phyloP scores from a whole-genome alignment of 2,329 filamentous ascomycete species.

The Colletotrichum magnum region DNA sequence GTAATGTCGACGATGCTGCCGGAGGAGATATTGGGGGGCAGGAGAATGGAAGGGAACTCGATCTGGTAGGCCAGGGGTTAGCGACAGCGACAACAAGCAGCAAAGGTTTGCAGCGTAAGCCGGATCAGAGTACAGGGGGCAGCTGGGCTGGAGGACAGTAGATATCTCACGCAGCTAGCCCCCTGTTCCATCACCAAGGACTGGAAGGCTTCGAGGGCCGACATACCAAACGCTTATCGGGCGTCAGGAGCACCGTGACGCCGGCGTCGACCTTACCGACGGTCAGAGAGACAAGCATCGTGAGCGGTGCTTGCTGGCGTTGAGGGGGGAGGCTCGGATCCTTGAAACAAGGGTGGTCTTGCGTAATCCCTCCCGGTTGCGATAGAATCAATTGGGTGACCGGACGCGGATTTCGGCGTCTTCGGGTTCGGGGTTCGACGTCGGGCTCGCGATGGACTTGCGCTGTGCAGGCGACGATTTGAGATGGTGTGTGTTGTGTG shows the following conservation, averaged over 20 bases:
- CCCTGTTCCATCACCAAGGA: conserved; percentile 5
- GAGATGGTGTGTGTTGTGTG: conserved; percentile 12
- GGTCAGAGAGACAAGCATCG: conserved; percentile 96
- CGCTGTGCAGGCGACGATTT: neutral
- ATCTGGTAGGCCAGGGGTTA: conserved; percentile 73
- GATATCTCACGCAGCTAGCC: conserved; percentile 2
- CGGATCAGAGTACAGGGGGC: neutral
- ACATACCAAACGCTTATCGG: conserved; percentile 94
- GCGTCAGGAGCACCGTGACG: conserved; percentile 95
- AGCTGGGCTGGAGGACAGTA: neutral
- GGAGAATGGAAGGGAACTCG: conserved; percentile 97
- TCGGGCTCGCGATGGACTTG: conserved; percentile 4
- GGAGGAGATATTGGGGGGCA: conserved; percentile 94
- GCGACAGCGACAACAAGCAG: conserved; percentile 30
- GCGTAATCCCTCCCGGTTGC: conserved; percentile 5
- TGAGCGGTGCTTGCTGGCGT: conserved; percentile 44
- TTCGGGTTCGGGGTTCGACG: neutral
- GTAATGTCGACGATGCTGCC: conserved; percentile 99
- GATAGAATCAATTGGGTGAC: conserved; percentile 16
- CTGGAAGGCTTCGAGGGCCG: conserved; percentile 11
- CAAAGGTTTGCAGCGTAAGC: neutral
- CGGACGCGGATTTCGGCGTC: neutral
- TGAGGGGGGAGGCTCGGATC: conserved; percentile 16
- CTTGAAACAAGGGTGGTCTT: conserved; percentile 19
- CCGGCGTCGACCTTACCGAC: conserved; percentile 99